Base-by-base conservation (phyloP, 1,284 basidiomycete genomes). In the Papiliotrema fonsecae region DNA sequence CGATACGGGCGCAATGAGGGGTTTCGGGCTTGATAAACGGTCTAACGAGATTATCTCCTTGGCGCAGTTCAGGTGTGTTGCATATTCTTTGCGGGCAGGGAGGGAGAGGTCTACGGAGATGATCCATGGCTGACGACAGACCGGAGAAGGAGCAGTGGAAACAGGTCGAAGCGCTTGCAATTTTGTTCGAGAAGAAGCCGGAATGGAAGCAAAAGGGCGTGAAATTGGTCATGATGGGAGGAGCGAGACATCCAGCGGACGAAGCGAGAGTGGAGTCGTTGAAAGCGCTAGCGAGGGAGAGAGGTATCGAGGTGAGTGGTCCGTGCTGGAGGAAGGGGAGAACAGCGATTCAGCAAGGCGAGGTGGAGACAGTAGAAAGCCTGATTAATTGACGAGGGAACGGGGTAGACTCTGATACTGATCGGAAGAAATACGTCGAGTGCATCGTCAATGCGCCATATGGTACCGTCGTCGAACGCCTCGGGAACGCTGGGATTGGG, bases 91-190 rank as follows among this genome's bases (percentile, higher is more conserved):
- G 16, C 22, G 11, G 35, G 2, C 2, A 13, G 11, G 10, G 36
- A 31, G 11, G 27, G 14, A 14, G 9, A 30, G n/a, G n/a, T n/a
- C n/a, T n/a, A n/a, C n/a, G n/a, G n/a, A n/a, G n/a, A n/a, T n/a
- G n/a, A n/a, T n/a, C n/a, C n/a, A n/a, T n/a, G 3, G 34, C 27
- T 39, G 34, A 26, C 39, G 31, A n/a, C 37, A 67, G 67, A 41
- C 94, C 96, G 1, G 94, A 99, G 72, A 99, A 99, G 71, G 90
- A 97, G 59, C 93, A 98, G 49, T 75, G 80, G 0, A 80, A 82
- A 7, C 96, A 98, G 67, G 73, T 98, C 6, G 75, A 74, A 24
- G 81, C 91, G 0, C 81, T 97, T 51, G 72, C 78, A 5, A 71
- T 75, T 16, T 76, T 97, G 9, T 73, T 89, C 25, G 69, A 77